Percentiles rank a stretch among this genome's conserved stretches.
Evolutionary conservation across 2,329 filamentous ascomycete genomes (phyloP).

Genomic region (Phialophora verrucosa): DNA sequence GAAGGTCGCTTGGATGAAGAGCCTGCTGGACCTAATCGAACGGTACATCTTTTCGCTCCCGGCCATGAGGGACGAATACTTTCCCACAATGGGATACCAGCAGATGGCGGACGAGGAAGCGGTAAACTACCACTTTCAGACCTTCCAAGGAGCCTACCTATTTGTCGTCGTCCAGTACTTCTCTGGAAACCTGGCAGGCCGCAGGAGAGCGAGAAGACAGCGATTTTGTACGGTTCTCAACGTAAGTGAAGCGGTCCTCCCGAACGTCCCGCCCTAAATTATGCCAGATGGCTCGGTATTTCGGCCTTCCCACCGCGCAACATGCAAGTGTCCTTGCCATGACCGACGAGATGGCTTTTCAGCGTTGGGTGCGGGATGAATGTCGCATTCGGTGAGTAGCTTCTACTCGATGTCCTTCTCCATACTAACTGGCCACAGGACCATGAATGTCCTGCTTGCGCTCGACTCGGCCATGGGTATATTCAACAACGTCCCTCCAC

Average conservation of each 20-base stretch:
- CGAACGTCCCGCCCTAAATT: conserved; percentile 3
- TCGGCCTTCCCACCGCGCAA: conserved; percentile 47
- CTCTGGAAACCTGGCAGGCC: conserved; percentile 48
- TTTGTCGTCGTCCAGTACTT: conserved; percentile 53
- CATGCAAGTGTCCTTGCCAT: conserved; percentile 47
- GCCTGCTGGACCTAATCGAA: conserved; percentile 45
- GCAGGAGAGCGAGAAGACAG: conserved; percentile 52
- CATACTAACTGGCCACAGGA: conserved; percentile 40
- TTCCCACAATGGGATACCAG: conserved; percentile 47
- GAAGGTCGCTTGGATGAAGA: conserved; percentile 32
- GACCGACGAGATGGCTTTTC: conserved; percentile 42
- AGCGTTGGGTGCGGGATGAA: conserved; percentile 53
- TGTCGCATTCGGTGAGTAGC: conserved; percentile 49
- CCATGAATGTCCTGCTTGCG: conserved; percentile 49
- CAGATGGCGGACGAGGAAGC: conserved; percentile 38
- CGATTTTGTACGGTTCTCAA: conserved; percentile 51
- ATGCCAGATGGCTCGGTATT: conserved; percentile 47
- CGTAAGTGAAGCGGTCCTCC: conserved; percentile 39
- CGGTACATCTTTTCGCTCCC: conserved; percentile 39
- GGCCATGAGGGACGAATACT: conserved; percentile 45
- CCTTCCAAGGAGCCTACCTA: conserved; percentile 52
- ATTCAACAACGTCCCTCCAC: conserved; percentile 53
- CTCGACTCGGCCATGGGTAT: conserved; percentile 55
- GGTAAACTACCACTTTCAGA: conserved; percentile 48
- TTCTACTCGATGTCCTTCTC: neutral